Conservation (phyloP, 108 stramenopile genomes). For the Cylindrotheca closterium region DNA sequence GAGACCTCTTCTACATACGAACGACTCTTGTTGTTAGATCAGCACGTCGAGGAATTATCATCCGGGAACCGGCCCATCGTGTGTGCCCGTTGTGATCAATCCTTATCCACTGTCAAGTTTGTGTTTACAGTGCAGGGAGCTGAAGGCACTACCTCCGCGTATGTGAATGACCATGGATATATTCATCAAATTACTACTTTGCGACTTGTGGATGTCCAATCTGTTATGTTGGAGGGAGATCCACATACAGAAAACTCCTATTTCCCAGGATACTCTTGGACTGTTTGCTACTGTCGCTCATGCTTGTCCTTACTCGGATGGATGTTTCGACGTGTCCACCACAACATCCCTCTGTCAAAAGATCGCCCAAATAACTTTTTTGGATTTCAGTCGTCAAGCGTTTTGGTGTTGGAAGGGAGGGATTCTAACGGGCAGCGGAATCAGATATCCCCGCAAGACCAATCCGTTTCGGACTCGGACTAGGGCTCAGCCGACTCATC, state of each 20-base stretch:
- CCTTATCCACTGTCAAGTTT: conserved; percentile 33
- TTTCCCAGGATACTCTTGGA: conserved; percentile 83
- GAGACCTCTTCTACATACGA: conserved; percentile 45
- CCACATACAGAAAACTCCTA: conserved; percentile 64
- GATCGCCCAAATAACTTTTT: conserved; percentile 28
- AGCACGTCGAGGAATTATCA: conserved; percentile 35
- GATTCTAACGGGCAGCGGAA: neutral
- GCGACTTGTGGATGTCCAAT: conserved; percentile 35
- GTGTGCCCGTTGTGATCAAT: conserved; percentile 55
- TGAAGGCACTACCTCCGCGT: conserved; percentile 73
- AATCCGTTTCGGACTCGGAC: no score
- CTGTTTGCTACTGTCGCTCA: conserved; percentile 51
- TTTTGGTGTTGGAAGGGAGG: neutral
- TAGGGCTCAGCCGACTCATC: no score
- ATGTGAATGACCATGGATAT: conserved; percentile 80
- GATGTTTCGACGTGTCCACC: conserved; percentile 51
- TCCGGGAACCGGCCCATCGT: conserved; percentile 22
- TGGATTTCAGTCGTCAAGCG: conserved; percentile 29
- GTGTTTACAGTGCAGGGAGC: conserved; percentile 74
- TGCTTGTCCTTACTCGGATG: conserved; percentile 78
- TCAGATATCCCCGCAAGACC: no score
- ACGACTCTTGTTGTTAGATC: conserved; percentile 40
- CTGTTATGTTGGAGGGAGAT: conserved; percentile 44
- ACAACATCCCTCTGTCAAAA: neutral
- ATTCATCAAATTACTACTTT: conserved; percentile 81